phyloP scores from a whole-genome alignment of 192 early-diverging fungal genomes.

The Backusella liffmaniae region DNA sequence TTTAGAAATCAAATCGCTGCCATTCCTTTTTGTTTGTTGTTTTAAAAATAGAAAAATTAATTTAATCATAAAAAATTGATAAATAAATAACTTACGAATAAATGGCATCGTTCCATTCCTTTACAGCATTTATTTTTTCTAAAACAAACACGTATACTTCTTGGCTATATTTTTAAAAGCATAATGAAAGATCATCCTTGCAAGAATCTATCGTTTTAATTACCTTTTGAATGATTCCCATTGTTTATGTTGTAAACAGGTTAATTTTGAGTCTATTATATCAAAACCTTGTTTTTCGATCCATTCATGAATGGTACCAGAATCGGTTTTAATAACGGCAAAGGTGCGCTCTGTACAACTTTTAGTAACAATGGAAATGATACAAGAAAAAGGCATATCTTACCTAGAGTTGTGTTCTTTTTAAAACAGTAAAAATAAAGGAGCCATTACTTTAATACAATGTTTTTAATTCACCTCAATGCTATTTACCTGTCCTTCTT shows the following conservation, averaged over 20 bases:
- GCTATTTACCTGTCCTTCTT: not conserved
- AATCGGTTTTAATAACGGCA: not conserved
- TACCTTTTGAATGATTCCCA: not conserved
- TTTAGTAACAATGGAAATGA: not conserved
- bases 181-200: not conserved
- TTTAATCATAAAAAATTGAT: not conserved
- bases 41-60: not conserved
- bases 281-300: not conserved
- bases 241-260: not conserved
- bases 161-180: not conserved
- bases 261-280: not conserved
- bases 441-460: not conserved
- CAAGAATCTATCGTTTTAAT: not conserved
- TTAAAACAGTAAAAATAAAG: not conserved
- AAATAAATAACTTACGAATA: constrained; percentile 5
- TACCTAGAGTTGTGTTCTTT: not conserved
- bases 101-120: not conserved
- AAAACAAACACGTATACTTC: constrained; percentile 1
- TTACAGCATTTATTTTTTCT: not conserved
- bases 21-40: not conserved
- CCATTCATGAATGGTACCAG: not conserved
- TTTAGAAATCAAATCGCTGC: not conserved
- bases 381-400: not conserved
- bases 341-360: not conserved
- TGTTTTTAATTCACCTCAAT: not conserved